A percentile compares a stretch with the other conserved stretches of the same genome.
phyloP scores from a whole-genome alignment of 1,284 basidiomycete genomes.

The Lentinula novae-zelandiae region DNA sequence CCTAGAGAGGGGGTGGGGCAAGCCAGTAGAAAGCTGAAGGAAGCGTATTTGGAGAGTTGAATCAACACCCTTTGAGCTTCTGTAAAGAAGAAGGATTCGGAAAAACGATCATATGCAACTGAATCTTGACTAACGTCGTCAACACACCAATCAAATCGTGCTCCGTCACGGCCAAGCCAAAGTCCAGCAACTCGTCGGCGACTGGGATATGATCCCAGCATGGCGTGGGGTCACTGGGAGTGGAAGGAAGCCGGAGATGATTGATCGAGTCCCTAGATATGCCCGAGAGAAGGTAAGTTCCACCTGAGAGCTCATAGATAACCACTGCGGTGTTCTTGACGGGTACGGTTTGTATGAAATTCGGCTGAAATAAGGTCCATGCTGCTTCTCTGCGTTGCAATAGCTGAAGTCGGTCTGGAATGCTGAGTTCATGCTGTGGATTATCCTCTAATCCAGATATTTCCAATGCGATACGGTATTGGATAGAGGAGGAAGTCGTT shows the following conservation, averaged over 20 bases:
- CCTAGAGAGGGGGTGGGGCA: slow-evolving; percentile 9
- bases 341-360: slow-evolving; percentile 1
- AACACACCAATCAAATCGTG: slow-evolving; percentile 10
- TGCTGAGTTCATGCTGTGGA: neutral
- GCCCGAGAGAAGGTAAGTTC: slow-evolving; percentile 9
- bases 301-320: slow-evolving; percentile 9
- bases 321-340: slow-evolving; percentile 7
- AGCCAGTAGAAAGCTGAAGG: slow-evolving; percentile 9
- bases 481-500: neutral
- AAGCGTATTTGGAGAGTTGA: slow-evolving; percentile 6
- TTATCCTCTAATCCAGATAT: slow-evolving; percentile 11
- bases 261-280: neutral
- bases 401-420: neutral
- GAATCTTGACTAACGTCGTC: slow-evolving; percentile 7
- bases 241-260: slow-evolving; percentile 3
- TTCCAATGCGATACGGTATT: slow-evolving; percentile 7
- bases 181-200: slow-evolving; percentile 4
- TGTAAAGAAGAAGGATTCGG: neutral
- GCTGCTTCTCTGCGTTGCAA: slow-evolving; percentile 4
- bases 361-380: slow-evolving; percentile 7
- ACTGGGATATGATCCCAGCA: slow-evolving; percentile 4
- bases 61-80: neutral
- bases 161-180: slow-evolving; percentile 8
- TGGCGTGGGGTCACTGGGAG: neutral
- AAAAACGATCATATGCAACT: neutral